Evolutionary conservation across 208 protist genomes (phyloP).

Genomic region (Leptomonas pyrrhocoris): DNA sequence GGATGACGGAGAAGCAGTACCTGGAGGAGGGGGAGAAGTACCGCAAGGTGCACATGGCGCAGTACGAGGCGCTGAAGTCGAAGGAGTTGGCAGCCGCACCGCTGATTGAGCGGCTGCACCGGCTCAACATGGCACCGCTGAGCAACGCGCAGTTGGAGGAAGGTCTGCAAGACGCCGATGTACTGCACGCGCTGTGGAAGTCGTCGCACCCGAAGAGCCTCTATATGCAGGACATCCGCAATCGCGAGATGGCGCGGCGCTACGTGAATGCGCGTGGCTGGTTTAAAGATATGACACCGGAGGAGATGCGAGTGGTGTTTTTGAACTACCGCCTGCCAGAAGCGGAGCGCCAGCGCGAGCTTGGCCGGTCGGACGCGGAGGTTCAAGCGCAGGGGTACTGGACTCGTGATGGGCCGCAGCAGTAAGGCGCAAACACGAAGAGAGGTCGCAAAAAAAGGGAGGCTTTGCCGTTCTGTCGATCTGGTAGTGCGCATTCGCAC

Average conservation of each 20-base stretch:
- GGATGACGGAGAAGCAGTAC: constrained; percentile 81
- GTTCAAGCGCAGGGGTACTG: constrained; percentile 54
- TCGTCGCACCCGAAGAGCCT: constrained; percentile 66
- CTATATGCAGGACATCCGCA: constrained; percentile 41
- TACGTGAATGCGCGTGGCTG: constrained; percentile 83
- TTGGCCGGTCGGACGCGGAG: constrained; percentile 26
- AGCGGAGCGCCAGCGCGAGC: constrained; percentile 49
- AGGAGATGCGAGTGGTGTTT: constrained; percentile 83
- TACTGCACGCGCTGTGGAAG: constrained; percentile 84
- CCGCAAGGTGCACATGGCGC: constrained; percentile 72
- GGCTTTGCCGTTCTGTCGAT: too few relatives aligned
- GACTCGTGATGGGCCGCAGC: constrained; percentile 26
- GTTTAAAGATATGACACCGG: constrained; percentile 82
- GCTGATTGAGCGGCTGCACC: constrained; percentile 85
- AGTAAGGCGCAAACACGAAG: too few relatives aligned
- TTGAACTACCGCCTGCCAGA: constrained; percentile 68
- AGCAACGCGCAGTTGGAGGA: constrained; percentile 72
- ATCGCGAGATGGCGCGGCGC: constrained; percentile 67
- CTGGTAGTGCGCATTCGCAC: too few relatives aligned
- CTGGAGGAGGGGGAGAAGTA: constrained; percentile 67
- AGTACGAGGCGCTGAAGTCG: constrained; percentile 70
- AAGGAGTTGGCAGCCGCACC: constrained; percentile 74
- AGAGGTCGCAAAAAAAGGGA: not conserved
- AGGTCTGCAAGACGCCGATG: constrained; percentile 70
- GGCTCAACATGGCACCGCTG: constrained; percentile 64